Conservation (phyloP, 2,329 filamentous ascomycete species). For the Graphium sp. region DNA sequence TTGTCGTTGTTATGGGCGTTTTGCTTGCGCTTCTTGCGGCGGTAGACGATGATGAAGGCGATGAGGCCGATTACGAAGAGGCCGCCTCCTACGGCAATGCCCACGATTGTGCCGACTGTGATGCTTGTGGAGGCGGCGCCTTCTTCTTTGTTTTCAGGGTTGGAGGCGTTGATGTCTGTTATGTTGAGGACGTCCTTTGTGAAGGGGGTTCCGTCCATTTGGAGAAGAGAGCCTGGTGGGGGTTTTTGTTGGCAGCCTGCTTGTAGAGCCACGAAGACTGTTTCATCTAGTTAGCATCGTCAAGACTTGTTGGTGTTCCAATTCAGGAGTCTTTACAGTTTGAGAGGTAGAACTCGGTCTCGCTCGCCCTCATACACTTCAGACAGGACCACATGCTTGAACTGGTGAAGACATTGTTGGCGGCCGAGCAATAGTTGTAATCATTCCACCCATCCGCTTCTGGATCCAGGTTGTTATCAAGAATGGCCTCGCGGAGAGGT, state of each 20-base stretch:
- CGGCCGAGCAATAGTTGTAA: conserved; percentile 21
- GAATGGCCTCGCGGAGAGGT: conserved; percentile 19
- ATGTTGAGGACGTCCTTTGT: conserved; percentile 18
- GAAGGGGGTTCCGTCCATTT: conserved; percentile 26
- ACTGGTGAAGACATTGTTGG: conserved; percentile 15
- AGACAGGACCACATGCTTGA: conserved; percentile 18
- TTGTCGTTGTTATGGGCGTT: conserved; percentile 11
- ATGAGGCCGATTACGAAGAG: conserved; percentile 22
- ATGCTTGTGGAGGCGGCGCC: conserved; percentile 15
- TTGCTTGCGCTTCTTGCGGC: conserved; percentile 20
- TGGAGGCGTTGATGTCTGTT: conserved; percentile 13
- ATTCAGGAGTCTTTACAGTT: conserved; percentile 24
- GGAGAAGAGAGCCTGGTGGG: conserved; percentile 16
- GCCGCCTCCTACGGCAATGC: conserved; percentile 29
- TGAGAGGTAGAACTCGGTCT: conserved; percentile 22
- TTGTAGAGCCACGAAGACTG: conserved; percentile 29
- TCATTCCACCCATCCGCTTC: too few species aligned
- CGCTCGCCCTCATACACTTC: conserved; percentile 22
- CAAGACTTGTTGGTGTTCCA: too few species aligned
- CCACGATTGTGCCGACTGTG: conserved; percentile 31
- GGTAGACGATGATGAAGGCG: conserved; percentile 29
- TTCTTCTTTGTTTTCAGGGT: conserved; percentile 10
- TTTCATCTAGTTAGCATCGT: too few species aligned
- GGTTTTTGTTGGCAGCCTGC: conserved; percentile 30
- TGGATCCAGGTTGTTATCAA: conserved; percentile 13